Base-by-base conservation (phyloP, 2,329 filamentous ascomycete species). In the Trichophyton schoenleinii region DNA sequence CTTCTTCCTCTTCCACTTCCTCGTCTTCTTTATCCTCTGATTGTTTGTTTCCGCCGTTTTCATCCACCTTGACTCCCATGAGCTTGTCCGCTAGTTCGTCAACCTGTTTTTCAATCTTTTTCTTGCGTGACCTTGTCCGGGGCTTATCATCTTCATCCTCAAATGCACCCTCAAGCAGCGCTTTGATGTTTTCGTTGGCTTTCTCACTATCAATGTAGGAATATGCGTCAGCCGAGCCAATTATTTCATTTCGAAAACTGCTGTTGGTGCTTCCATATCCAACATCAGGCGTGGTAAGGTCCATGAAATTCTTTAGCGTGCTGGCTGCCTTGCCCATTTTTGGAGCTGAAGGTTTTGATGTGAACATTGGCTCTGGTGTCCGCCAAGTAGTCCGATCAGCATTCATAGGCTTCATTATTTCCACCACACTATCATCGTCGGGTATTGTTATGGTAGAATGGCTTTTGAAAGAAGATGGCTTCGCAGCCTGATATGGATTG, bases 41-140 rank as follows among this genome's bases (percentile, higher is more conserved):
- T 64, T 77, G 82, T 57, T 80, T 85, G 69, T 85, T 85, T 4
- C 80, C 75, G 25, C 81, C 76, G 2, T 81, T 77, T 3, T 80
- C 75, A 1, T 79, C 75, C 0, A 79, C 75, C 15, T 70, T 72
- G 20, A 79, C 70, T 2, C 69, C 70, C 62, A 75, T 67, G 41
- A 79, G 65, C 67, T 79, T 75, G 49, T 72, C 71, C 38, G 76
- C 72, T 62, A 80, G 64, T 48, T 74, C 74, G 64, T 76, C 74
- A 44, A 77, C 68, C 25, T 77, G 72, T 49, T 67, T 67, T 15
- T 70, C 69, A n/a, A 67, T 64, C 60, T 74, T 73, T 66, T 76
- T 77, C 66, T 70, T 72, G 62, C 74, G 72, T n/a, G 67, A 60
- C 60, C 75, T 71, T 8, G 68, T 70, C 46, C 72, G 65, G 22